These are phyloP conservation scores for Lentinula novae-zelandiae DNA, from an alignment of 1,284 basidiomycete species.

Conservation along the genomic window DNA sequence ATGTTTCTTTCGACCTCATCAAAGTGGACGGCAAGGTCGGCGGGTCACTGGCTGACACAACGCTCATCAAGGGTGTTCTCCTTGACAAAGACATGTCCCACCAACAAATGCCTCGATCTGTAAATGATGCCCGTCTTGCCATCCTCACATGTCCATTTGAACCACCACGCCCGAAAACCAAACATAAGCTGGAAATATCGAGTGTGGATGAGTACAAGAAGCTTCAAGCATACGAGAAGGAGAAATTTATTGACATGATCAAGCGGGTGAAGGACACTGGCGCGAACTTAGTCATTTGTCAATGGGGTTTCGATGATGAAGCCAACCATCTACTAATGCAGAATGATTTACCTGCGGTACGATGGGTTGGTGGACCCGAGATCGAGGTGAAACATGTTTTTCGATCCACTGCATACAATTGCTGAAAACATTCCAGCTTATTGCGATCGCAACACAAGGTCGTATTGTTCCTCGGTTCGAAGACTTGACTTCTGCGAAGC, in stretches of 20 bases:
- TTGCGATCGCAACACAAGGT: slow-evolving; percentile 97
- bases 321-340: slow-evolving; percentile 98
- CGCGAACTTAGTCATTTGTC: slow-evolving; percentile 97
- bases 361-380: slow-evolving; percentile 99
- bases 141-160: slow-evolving; percentile 99
- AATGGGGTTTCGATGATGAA: slow-evolving; percentile 99
- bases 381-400: slow-evolving; percentile 71
- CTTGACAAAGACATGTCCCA: slow-evolving; percentile 99
- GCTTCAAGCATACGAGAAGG: slow-evolving; percentile 91
- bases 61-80: slow-evolving; percentile 91
- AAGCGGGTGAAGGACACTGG: slow-evolving; percentile 96
- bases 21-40: slow-evolving; percentile 99
- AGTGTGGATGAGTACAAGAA: slow-evolving; percentile 98
- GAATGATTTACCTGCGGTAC: slow-evolving; percentile 95
- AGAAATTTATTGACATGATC: slow-evolving; percentile 98
- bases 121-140: slow-evolving; percentile 89
- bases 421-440: slow-evolving; percentile 54
- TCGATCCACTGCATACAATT: background rate
- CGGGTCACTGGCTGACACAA: slow-evolving; percentile 92
- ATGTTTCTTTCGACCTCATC: slow-evolving; percentile 98
- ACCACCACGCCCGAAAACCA: slow-evolving; percentile 97
- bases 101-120: slow-evolving; percentile 91
- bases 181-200: slow-evolving; percentile 98
- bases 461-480: slow-evolving; percentile 98
- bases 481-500: slow-evolving; percentile 87